These are phyloP conservation scores for Candida corydali DNA, from an alignment of 805 yeast species.

Conservation along the genomic window DNA sequence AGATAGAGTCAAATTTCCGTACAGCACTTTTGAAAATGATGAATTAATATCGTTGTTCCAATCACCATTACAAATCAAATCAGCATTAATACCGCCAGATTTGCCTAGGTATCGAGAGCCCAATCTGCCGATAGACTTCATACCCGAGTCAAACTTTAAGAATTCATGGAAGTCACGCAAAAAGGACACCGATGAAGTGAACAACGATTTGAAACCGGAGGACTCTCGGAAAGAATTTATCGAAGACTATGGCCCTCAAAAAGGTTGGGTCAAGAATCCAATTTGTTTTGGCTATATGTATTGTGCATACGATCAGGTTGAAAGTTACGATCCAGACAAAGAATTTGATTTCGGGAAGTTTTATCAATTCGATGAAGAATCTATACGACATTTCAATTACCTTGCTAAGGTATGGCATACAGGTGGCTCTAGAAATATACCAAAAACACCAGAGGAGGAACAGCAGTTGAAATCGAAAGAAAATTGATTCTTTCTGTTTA, in stretches of 20 bases:
- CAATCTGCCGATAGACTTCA: conserved; percentile 20
- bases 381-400: conserved; percentile 19
- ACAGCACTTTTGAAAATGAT: conserved; percentile 12
- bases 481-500: too few species aligned
- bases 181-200: conserved; percentile 31
- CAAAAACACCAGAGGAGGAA: neutral
- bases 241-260: conserved; percentile 30
- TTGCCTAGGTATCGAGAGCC: conserved; percentile 25
- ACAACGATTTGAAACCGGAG: conserved; percentile 11
- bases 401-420: conserved; percentile 33
- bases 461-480: too few species aligned
- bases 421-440: conserved; percentile 10
- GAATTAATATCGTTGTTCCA: conserved; percentile 18
- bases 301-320: conserved; percentile 34
- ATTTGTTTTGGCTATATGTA: conserved; percentile 34
- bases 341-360: conserved; percentile 7
- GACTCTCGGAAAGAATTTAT: conserved; percentile 13
- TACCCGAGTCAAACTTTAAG: conserved; percentile 14
- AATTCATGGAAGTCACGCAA: conserved; percentile 19
- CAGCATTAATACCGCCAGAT: conserved; percentile 38
- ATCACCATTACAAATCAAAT: conserved; percentile 28
- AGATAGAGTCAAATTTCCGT: conserved; percentile 30
- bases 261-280: conserved; percentile 38
- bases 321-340: conserved; percentile 11
- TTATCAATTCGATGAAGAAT: conserved; percentile 10